Base-by-base conservation (phyloP, 306 rosid species). In the Cyclanthera cordifolia region DNA sequence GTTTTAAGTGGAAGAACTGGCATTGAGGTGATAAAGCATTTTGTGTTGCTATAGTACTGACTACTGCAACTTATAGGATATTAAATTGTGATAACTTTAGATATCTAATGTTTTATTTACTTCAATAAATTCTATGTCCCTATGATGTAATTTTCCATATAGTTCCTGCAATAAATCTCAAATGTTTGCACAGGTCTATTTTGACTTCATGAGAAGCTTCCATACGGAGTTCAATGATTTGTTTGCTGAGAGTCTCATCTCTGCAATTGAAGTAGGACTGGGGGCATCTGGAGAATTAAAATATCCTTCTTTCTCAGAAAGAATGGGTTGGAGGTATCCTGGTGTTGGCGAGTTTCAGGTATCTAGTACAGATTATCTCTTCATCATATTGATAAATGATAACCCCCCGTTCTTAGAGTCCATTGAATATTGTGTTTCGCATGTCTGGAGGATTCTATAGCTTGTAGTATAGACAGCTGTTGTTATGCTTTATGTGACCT, bases 271-370 rank as follows among this genome's bases (percentile, higher is more conserved):
- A 78, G 78, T 90, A 67, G 96, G 99, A 53, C 91, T 93, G 32
- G 99, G 99, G 70, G 86, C 91, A 69, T 87, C 90, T 46, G 99
- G 99, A 73, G 99, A 93, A 79, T 90, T 93, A 66, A 93, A 85
- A 79, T 93, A 93, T 82, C 99, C 99, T 77, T 89, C 99, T 21
- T 87, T 83, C 74, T 79, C 96, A 21, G 95, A 80, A 81, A 84
- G 90, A 76, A 83, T 93, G 89, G 99, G 99, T 19, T 93, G 99
- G 99, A 87, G 88, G 61, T 93, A 89, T 76, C 99, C 99, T 79
- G 99, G 99, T 78, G 81, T 93, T 73, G 99, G 99, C 79, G 96
- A 93, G 94, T 93, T 93, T 84, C 99, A 93, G 99, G 99, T 93
- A 93, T 77, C 82, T 74, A 28, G 69, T 72, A 72, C 70, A 75